Percentiles rank a stretch among this genome's conserved stretches.
These are phyloP conservation scores for Malassezia restricta DNA, from an alignment of 1,284 basidiomycete species.

Conservation along the genomic window DNA sequence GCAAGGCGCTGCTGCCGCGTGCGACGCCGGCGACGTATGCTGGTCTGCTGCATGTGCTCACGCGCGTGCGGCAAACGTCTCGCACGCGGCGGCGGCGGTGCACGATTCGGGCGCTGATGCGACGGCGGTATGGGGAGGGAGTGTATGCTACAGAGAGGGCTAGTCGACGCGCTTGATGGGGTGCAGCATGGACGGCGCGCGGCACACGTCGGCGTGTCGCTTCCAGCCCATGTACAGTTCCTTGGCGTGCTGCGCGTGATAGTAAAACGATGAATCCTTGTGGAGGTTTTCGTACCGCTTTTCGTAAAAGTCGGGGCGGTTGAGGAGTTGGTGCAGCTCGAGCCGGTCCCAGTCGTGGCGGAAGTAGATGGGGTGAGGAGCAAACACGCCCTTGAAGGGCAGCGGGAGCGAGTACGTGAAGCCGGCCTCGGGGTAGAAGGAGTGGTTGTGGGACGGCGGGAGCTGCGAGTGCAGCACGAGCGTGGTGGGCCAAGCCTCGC, in stretches of 20 bases:
- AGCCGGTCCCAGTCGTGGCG: constrained; percentile 42
- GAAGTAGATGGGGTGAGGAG: constrained; percentile 45
- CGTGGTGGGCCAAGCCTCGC: constrained; percentile 45
- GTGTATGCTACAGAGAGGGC: neutral
- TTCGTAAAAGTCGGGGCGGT: constrained; percentile 43
- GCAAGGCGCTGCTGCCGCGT: neutral
- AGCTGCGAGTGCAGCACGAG: constrained; percentile 44
- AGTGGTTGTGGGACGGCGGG: constrained; percentile 37
- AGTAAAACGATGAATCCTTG: constrained; percentile 44
- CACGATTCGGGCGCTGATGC: neutral
- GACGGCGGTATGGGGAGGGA: neutral
- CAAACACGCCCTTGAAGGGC: constrained; percentile 46
- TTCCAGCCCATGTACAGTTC: constrained; percentile 46
- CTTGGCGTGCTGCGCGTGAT: constrained; percentile 39
- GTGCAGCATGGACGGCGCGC: constrained; percentile 41
- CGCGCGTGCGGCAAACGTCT: neutral
- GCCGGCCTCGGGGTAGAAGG: constrained; percentile 42
- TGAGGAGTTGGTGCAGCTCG: constrained; percentile 39
- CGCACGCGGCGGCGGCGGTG: neutral
- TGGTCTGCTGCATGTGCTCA: constrained; percentile 13
- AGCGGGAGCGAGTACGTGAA: constrained; percentile 43
- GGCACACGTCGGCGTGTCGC: constrained; percentile 38
- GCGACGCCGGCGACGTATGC: constrained; percentile 4
- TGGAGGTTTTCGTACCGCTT: constrained; percentile 45
- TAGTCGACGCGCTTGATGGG: constrained; percentile 41